These are phyloP conservation scores for Gossypium anomalum DNA, from an alignment of 345 rosid species.

Conservation along the genomic window DNA sequence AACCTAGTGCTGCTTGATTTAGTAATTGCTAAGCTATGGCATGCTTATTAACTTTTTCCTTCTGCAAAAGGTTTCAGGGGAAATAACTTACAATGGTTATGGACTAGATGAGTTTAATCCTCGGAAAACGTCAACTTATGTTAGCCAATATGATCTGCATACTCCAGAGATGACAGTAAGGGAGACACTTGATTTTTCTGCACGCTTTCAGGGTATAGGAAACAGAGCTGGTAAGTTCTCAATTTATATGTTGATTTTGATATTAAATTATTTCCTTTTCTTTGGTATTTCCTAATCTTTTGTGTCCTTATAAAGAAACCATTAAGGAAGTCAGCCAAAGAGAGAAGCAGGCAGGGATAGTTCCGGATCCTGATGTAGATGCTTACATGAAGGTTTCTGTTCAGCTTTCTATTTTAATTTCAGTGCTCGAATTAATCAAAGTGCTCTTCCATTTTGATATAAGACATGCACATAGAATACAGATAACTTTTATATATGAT, in stretches of 20 bases:
- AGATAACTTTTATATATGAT: neutral
- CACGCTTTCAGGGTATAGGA: constrained; percentile 56
- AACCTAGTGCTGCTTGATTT: neutral
- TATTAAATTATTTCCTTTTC: neutral
- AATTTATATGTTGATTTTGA: neutral
- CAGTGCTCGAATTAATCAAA: neutral
- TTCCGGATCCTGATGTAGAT: constrained; percentile 44
- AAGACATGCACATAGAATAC: neutral
- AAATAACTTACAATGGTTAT: constrained; percentile 36
- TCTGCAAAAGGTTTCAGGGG: constrained; percentile 36
- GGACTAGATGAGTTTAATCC: constrained; percentile 49
- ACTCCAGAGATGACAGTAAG: constrained; percentile 58
- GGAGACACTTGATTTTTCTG: constrained; percentile 57
- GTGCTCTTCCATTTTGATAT: neutral
- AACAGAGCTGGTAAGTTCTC: constrained; percentile 40
- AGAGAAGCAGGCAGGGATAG: constrained; percentile 42
- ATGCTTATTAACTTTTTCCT: neutral
- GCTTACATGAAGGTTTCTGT: constrained; percentile 44
- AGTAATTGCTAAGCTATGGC: neutral
- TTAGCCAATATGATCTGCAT: constrained; percentile 52
- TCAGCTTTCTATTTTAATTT: neutral
- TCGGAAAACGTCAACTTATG: constrained; percentile 52
- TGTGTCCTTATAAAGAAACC: constrained; percentile 21
- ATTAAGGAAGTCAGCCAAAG: constrained; percentile 39
- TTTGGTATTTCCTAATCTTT: neutral